Conservation (phyloP, 2,329 filamentous ascomycete genomes). For the Xylariales sp. region DNA sequence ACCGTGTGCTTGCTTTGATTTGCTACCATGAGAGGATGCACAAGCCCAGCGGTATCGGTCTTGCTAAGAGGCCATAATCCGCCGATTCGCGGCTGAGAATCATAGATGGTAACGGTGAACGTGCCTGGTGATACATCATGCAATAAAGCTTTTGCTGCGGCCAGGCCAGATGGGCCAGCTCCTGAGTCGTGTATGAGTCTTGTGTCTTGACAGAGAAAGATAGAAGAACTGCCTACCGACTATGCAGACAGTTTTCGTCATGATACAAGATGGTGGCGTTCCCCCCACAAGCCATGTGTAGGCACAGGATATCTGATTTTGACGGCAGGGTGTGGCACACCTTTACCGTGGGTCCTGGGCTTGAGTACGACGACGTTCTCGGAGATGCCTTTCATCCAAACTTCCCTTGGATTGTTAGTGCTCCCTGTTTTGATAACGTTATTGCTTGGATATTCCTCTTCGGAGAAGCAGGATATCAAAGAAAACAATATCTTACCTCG, state of each 20-base stretch:
- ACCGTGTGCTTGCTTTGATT: conserved; percentile 78
- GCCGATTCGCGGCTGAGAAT: conserved; percentile 60
- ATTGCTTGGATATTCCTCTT: too few species aligned
- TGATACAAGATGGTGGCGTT: conserved; percentile 19
- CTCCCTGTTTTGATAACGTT: too few species aligned
- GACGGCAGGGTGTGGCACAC: too few species aligned
- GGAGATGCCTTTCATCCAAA: too few species aligned
- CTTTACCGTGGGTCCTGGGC: too few species aligned
- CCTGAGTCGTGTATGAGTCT: conserved; percentile 36
- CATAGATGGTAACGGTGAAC: conserved; percentile 68
- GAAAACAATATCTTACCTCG: too few species aligned
- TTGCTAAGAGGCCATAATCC: conserved; percentile 68
- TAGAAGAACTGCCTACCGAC: conserved; percentile 33
- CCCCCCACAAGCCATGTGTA: too few species aligned
- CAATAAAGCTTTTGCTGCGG: conserved; percentile 69
- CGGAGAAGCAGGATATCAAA: too few species aligned
- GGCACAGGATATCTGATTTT: too few species aligned
- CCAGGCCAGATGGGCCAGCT: conserved; percentile 64
- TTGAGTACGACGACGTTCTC: too few species aligned
- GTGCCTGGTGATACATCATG: conserved; percentile 47
- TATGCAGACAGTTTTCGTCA: conserved; percentile 48
- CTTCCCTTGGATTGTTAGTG: too few species aligned
- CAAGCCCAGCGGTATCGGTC: conserved; percentile 42
- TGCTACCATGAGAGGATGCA: conserved; percentile 63
- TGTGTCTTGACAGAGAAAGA: neutral